phyloP scores from a whole-genome alignment of 805 yeast genomes.

The Ogataea pini region DNA sequence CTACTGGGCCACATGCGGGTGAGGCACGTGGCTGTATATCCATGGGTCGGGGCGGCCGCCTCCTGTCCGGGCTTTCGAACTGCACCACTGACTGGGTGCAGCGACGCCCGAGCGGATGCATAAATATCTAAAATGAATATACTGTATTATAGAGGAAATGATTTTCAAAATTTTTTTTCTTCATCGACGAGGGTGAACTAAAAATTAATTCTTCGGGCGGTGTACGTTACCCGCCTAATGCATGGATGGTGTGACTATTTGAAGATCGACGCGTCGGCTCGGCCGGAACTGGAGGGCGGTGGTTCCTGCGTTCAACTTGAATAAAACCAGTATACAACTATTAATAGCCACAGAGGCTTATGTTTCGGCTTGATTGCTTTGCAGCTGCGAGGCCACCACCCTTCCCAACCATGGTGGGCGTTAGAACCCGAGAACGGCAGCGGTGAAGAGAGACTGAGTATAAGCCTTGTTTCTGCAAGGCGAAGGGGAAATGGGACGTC shows the following conservation, averaged over 20 bases:
- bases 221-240: background rate
- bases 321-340: background rate
- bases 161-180: background rate
- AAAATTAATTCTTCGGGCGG: too few relatives aligned
- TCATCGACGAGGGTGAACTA: too few relatives aligned
- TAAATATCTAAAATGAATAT: background rate
- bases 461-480: background rate
- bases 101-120: constrained; percentile 11
- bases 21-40: constrained; percentile 2
- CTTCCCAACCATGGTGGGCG: background rate
- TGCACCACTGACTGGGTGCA: background rate
- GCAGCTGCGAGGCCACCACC: background rate
- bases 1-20: constrained; percentile 4
- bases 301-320: background rate
- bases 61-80: constrained; percentile 10
- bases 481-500: background rate
- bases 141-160: background rate
- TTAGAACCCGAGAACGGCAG: background rate
- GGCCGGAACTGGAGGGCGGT: background rate
- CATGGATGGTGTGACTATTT: background rate
- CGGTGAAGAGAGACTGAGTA: background rate
- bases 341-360: constrained; percentile 2
- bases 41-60: background rate
- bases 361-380: background rate
- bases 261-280: constrained; percentile 2